A percentile compares a stretch with the other conserved stretches of the same genome.
Conservation (phyloP, 345 rosid species). For the Linum trigynum region DNA sequence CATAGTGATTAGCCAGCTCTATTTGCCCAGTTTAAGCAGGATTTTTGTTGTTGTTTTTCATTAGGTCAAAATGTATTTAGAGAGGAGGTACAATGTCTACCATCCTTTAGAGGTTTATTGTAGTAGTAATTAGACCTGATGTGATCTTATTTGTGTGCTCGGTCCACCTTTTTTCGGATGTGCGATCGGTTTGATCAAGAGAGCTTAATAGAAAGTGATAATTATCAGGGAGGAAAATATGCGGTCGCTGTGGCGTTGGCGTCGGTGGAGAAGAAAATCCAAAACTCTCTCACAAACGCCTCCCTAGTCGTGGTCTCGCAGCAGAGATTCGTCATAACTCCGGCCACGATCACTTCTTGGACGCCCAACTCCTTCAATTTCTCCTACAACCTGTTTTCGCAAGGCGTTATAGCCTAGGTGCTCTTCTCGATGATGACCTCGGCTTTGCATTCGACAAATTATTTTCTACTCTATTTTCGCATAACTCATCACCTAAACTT, state of each 20-base stretch:
- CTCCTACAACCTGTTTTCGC: constrained; percentile 41
- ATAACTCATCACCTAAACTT: not conserved
- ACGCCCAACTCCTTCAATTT: constrained; percentile 46
- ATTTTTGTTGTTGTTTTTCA: too few relatives aligned
- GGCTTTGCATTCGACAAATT: not conserved
- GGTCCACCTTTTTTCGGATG: too few relatives aligned
- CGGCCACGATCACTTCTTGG: constrained; percentile 64
- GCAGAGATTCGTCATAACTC: constrained; percentile 72
- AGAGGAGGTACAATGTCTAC: too few relatives aligned
- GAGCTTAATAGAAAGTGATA: too few relatives aligned
- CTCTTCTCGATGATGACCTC: constrained; percentile 50
- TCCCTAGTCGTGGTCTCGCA: constrained; percentile 87
- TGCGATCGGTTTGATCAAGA: too few relatives aligned
- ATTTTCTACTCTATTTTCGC: too few relatives aligned
- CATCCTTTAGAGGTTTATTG: too few relatives aligned
- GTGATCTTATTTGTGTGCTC: too few relatives aligned
- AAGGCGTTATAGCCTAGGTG: constrained; percentile 57
- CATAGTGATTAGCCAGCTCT: too few relatives aligned
- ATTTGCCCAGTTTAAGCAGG: too few relatives aligned
- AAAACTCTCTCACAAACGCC: constrained; percentile 53
- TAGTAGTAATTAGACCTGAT: too few relatives aligned
- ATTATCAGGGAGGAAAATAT: constrained; percentile 21
- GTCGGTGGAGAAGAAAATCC: constrained; percentile 75
- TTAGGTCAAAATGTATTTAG: too few relatives aligned
- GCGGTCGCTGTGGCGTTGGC: constrained; percentile 48